Base-by-base conservation (phyloP, 345 rosid species). In the Hibiscus trionum region DNA sequence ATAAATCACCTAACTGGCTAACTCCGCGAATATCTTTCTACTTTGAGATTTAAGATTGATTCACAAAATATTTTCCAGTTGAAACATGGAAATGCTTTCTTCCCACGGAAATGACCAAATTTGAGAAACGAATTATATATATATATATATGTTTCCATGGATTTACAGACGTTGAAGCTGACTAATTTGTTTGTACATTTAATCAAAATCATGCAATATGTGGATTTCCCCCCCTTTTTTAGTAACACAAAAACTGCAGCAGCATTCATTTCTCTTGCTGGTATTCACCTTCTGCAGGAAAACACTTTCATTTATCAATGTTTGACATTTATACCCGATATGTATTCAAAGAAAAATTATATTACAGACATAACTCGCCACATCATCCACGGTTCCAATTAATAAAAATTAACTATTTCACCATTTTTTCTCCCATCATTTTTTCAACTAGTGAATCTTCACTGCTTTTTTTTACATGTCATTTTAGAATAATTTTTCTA, bases 101-200 rank as follows among this genome's bases (percentile, higher is more conserved):
- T 74, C 57, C 46, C 81, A 77, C 79, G 83, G 39, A 47, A 61
- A 26, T 59, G 27, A 14, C 75, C 60, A 75, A 29, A 73, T 10
- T 4, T 62, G 53, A 24, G 47, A 49, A 73, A 61, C 66, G 14
- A 65, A 37, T 44, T 66, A 21, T 11, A 75, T 62, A 17, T 73
- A 5, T 4, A 3, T 29, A 31, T 31, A 31, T 4, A 31, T 31
- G 35, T 31, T 31, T 37, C 60, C 56, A 24, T 11, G 21, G 44
- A 21, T 21, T 37, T 55, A 14, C 39, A 35, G 29, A 42, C 67
- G 27, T 67, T 78, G 76, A 53, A 55, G 24, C 35, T 31, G 71
- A 80, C 71, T 62, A 12, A 69, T 47, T 59, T 29, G 73, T 39
- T 39, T 72, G 80, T 61, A 61, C 58, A 69, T 76, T 76, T 52